phyloP scores from a whole-genome alignment of 2,329 filamentous ascomycete genomes.

The Sordariomycetes sp. region DNA sequence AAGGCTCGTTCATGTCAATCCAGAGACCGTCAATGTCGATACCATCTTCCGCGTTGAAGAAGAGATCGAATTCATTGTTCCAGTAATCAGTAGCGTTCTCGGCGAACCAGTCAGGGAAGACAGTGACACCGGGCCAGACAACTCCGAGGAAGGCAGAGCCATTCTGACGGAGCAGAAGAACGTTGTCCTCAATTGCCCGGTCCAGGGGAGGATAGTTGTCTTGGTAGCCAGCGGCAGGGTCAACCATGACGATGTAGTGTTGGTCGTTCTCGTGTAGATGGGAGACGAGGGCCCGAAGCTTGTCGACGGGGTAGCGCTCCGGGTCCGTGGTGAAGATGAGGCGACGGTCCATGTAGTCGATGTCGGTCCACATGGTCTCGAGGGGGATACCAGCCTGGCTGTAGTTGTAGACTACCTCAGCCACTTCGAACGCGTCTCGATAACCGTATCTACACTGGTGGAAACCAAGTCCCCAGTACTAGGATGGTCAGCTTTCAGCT shows the following conservation, averaged over 20 bases:
- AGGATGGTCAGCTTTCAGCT: not conserved
- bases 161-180: slow-evolving; percentile 42
- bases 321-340: slow-evolving; percentile 55
- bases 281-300: slow-evolving; percentile 56
- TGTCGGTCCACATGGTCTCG: slow-evolving; percentile 68
- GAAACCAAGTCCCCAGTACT: slow-evolving; percentile 70
- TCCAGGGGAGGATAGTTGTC: slow-evolving; percentile 35
- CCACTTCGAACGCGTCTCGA: slow-evolving; percentile 58
- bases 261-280: slow-evolving; percentile 59
- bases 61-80: slow-evolving; percentile 55
- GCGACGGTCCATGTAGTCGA: slow-evolving; percentile 56
- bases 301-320: slow-evolving; percentile 54
- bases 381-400: slow-evolving; percentile 55
- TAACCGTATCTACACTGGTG: slow-evolving; percentile 85
- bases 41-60: slow-evolving; percentile 55
- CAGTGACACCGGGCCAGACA: slow-evolving; percentile 68
- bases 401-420: slow-evolving; percentile 60
- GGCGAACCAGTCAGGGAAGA: slow-evolving; percentile 71
- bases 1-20: slow-evolving; percentile 58
- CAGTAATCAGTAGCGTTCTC: slow-evolving; percentile 57
- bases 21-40: slow-evolving; percentile 71
- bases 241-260: slow-evolving; percentile 70
- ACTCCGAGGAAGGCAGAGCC: slow-evolving; percentile 52
- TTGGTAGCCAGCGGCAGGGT: slow-evolving; percentile 51
- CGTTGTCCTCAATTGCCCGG: slow-evolving; percentile 31